These are phyloP conservation scores for Aspergillus pseudoterreus DNA, from an alignment of 2,329 filamentous ascomycete genomes.

Conservation along the genomic window DNA sequence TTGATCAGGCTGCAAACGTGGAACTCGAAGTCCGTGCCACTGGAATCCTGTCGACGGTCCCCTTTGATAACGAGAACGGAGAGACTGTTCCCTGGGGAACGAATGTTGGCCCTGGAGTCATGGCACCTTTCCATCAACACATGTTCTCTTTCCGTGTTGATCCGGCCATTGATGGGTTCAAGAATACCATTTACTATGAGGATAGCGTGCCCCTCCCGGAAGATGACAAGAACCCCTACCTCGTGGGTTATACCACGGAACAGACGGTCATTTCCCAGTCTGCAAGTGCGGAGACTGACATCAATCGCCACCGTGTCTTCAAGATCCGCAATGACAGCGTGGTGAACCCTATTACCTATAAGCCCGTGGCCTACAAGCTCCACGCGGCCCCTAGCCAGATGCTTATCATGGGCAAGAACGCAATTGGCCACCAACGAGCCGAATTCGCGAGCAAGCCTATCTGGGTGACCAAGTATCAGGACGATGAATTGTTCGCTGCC, in stretches of 20 bases:
- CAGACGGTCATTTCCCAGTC: conserved; percentile 48
- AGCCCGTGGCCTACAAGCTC: conserved; percentile 56
- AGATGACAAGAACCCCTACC: conserved; percentile 48
- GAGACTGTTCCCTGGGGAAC: conserved; percentile 64
- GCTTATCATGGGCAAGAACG: conserved; percentile 49
- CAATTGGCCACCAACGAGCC: conserved; percentile 48
- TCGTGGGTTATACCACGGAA: conserved; percentile 48
- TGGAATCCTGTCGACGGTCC: conserved; percentile 64
- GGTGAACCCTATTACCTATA: conserved; percentile 53
- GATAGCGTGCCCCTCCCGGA: conserved; percentile 61
- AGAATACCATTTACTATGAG: conserved; percentile 55
- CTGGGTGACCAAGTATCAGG: conserved; percentile 54
- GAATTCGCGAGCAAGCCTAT: conserved; percentile 55
- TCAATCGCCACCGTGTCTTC: conserved; percentile 51
- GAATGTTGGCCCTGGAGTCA: conserved; percentile 65
- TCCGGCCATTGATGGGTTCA: conserved; percentile 57
- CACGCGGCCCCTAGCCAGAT: conserved; percentile 56
- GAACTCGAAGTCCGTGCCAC: conserved; percentile 66
- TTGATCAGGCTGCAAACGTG: conserved; percentile 67
- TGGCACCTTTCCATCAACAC: conserved; percentile 71
- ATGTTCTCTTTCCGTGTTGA: conserved; percentile 67
- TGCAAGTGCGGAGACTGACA: conserved; percentile 47
- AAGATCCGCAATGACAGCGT: conserved; percentile 55
- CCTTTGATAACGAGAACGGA: conserved; percentile 58
- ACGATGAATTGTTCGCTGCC: conserved; percentile 51